Percentiles rank a stretch among this genome's conserved stretches.
Evolutionary conservation across 805 yeast genomes (phyloP).

Genomic region (Saturnispora zaruensis): DNA sequence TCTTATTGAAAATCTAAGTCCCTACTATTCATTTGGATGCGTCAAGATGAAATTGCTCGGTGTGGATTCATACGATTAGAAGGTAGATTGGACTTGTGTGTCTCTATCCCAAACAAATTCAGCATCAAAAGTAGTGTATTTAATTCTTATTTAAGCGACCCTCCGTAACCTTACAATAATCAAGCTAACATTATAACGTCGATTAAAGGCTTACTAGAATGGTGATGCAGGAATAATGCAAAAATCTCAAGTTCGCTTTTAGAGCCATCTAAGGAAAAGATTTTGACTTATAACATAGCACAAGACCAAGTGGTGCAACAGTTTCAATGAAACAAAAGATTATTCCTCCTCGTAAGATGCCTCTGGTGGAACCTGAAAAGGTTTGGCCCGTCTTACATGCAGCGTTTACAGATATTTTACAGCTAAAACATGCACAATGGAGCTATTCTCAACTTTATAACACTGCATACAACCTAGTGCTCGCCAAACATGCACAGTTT

Average conservation of each 20-base stretch:
- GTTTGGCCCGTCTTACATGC: slow-evolving; percentile 57
- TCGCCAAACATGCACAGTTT: slow-evolving; percentile 57
- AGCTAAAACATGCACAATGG: slow-evolving; percentile 60
- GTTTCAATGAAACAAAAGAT: slow-evolving; percentile 32
- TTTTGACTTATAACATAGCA: neutral
- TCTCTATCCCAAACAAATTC: too few relatives aligned
- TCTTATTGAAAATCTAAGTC: too few relatives aligned
- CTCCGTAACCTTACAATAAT: too few relatives aligned
- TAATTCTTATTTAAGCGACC: too few relatives aligned
- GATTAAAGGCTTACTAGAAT: too few relatives aligned
- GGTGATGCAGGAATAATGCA: neutral
- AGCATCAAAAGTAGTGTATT: too few relatives aligned
- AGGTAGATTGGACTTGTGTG: too few relatives aligned
- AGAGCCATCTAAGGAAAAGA: neutral
- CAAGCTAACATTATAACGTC: too few relatives aligned
- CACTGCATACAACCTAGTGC: slow-evolving; percentile 66
- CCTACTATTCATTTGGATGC: too few relatives aligned
- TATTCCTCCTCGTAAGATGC: slow-evolving; percentile 53
- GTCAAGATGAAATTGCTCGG: too few relatives aligned
- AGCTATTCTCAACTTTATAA: slow-evolving; percentile 80
- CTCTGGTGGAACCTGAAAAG: slow-evolving; percentile 46
- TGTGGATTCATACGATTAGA: too few relatives aligned
- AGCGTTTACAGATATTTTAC: slow-evolving; percentile 66
- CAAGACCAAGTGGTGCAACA: too few relatives aligned
- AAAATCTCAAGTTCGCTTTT: neutral